phyloP scores from a whole-genome alignment of 2,329 filamentous ascomycete species.

The Alternaria angustiovoidea region DNA sequence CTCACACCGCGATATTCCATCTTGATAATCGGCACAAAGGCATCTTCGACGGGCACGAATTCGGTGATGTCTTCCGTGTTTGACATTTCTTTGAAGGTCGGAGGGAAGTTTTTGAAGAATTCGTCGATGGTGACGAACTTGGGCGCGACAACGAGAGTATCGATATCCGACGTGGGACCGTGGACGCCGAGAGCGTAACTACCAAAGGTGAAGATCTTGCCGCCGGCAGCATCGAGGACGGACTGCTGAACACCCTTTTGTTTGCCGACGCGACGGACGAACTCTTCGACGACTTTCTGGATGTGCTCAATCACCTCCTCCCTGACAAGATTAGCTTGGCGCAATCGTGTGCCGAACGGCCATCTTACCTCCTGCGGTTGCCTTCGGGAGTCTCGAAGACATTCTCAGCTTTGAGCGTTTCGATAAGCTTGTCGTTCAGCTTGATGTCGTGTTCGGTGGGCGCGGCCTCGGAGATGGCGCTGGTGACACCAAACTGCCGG shows the following conservation, averaged over 20 bases:
- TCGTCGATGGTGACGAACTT: slow-evolving; percentile 88
- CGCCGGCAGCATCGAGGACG: slow-evolving; percentile 82
- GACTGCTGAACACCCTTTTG: slow-evolving; percentile 77
- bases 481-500: slow-evolving; percentile 74
- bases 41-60: slow-evolving; percentile 84
- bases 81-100: slow-evolving; percentile 77
- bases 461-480: slow-evolving; percentile 78
- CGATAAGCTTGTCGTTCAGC: slow-evolving; percentile 79
- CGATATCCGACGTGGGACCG: slow-evolving; percentile 94
- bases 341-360: background rate
- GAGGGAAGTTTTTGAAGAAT: slow-evolving; percentile 91
- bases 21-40: slow-evolving; percentile 97
- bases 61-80: slow-evolving; percentile 82
- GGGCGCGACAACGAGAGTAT: slow-evolving; percentile 91
- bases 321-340: slow-evolving; percentile 55
- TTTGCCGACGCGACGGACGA: slow-evolving; percentile 81
- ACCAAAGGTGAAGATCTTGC: slow-evolving; percentile 94
- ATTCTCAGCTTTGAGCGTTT: slow-evolving; percentile 86
- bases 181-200: slow-evolving; percentile 95
- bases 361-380: slow-evolving; percentile 76
- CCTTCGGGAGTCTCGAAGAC: slow-evolving; percentile 88
- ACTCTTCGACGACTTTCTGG: slow-evolving; percentile 82
- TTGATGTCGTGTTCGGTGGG: slow-evolving; percentile 80
- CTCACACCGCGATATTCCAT: slow-evolving; percentile 90
- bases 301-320: slow-evolving; percentile 77